Percentiles rank a stretch among this genome's conserved stretches.
Evolutionary conservation across 1,284 basidiomycete genomes (phyloP).

Genomic region (Leccinum subatratum): DNA sequence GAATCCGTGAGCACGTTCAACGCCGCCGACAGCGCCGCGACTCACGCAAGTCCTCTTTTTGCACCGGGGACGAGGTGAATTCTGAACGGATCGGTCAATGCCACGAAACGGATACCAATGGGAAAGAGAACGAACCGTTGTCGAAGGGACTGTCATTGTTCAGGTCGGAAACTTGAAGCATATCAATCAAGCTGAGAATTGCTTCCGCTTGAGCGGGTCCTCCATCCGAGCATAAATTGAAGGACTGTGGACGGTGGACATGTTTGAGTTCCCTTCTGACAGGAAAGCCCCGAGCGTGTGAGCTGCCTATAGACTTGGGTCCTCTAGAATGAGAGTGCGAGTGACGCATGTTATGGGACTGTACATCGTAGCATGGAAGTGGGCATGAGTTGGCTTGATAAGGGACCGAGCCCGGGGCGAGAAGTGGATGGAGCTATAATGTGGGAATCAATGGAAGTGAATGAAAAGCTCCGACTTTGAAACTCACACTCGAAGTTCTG

Average conservation of each 20-base stretch:
- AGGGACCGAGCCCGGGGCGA: constrained; percentile 24
- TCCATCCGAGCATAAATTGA: constrained; percentile 33
- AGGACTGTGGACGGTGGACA: constrained; percentile 26
- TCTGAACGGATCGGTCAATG: constrained; percentile 24
- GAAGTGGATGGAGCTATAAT: constrained; percentile 29
- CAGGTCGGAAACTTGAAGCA: constrained; percentile 54
- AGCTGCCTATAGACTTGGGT: constrained; percentile 22
- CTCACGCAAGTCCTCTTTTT: constrained; percentile 61
- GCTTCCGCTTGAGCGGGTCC: constrained; percentile 43
- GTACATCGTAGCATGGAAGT: constrained; percentile 33
- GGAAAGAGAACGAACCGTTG: constrained; percentile 35
- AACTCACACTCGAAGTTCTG: no score
- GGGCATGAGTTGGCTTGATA: constrained; percentile 19
- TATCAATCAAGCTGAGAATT: constrained; percentile 63
- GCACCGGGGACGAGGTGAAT: constrained; percentile 38
- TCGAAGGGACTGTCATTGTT: constrained; percentile 47
- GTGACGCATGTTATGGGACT: constrained; percentile 25
- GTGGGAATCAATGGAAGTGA: constrained; percentile 28
- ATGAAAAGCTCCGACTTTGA: constrained; percentile 33
- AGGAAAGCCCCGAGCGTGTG: constrained; percentile 30
- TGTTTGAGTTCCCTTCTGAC: constrained; percentile 31
- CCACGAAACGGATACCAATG: constrained; percentile 2
- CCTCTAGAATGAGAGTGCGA: constrained; percentile 29
- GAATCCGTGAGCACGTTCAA: constrained; percentile 10
- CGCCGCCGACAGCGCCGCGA: constrained; percentile 2